Conservation (phyloP, 2,329 filamentous ascomycete species). For the Phialophora macrospora region DNA sequence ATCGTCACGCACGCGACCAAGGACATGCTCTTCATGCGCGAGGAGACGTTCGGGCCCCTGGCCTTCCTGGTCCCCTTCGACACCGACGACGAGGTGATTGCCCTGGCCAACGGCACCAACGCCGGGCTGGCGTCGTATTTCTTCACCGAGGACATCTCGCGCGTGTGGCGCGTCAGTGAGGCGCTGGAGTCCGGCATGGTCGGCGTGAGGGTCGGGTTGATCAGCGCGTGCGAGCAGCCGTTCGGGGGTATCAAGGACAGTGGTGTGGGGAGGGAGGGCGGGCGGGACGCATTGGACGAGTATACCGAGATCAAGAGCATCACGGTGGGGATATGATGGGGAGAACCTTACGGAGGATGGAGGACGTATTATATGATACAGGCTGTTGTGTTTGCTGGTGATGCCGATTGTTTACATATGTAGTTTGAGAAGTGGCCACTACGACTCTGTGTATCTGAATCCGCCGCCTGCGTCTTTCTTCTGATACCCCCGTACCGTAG, state of each 20-base stretch:
- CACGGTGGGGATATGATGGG: conserved; percentile 54
- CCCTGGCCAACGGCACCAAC: conserved; percentile 42
- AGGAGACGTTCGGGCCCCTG: conserved; percentile 91
- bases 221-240: conserved; percentile 29
- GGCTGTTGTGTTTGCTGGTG: not conserved
- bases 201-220: conserved; percentile 58
- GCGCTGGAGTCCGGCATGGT: conserved; percentile 84
- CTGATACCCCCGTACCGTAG: not conserved
- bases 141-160: conserved; percentile 55
- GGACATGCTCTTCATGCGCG: conserved; percentile 82
- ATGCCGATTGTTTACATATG: not conserved
- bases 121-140: conserved; percentile 46
- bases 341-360: not conserved
- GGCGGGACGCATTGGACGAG: conserved; percentile 63
- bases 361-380: not conserved
- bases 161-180: conserved; percentile 68
- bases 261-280: conserved; percentile 20
- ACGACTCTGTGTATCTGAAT: not conserved
- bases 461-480: not conserved
- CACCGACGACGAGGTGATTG: conserved; percentile 43
- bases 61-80: conserved; percentile 66
- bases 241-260: conserved; percentile 44
- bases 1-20: conserved; percentile 76
- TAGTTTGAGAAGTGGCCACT: not conserved
- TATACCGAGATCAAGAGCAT: conserved; percentile 75